phyloP scores from a whole-genome alignment of 2,329 filamentous ascomycete genomes.

The Claviceps digitariae region DNA sequence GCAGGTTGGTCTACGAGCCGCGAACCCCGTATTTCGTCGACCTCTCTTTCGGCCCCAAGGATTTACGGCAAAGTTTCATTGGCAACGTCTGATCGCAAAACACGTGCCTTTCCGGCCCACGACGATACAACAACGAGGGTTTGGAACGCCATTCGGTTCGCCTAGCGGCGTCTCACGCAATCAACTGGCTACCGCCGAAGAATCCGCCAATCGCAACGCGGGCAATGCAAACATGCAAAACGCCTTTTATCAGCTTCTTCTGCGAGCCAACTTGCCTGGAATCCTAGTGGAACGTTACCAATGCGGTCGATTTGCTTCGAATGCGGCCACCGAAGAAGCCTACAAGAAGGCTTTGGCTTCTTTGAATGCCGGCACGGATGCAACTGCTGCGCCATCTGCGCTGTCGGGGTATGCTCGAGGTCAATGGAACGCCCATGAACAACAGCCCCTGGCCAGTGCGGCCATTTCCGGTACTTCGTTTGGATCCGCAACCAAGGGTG shows the following conservation, averaged over 20 bases:
- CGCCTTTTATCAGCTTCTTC: constrained; percentile 81
- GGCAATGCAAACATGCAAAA: constrained; percentile 78
- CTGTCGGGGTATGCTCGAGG: constrained; percentile 12
- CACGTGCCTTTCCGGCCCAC: constrained; percentile 7
- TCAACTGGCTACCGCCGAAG: constrained; percentile 73
- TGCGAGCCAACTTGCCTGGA: constrained; percentile 85
- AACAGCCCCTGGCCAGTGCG: constrained; percentile 17
- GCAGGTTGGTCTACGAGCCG: constrained; percentile 17
- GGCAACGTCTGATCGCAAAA: constrained; percentile 9
- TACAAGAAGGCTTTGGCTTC: constrained; percentile 59
- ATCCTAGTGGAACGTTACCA: constrained; percentile 86
- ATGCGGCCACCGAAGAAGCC: constrained; percentile 59
- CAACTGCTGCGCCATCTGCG: constrained; percentile 11
- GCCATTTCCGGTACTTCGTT: constrained; percentile 10
- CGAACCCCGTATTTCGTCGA: constrained; percentile 15
- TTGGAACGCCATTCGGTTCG: constrained; percentile 23
- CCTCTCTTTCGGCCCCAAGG: constrained; percentile 11
- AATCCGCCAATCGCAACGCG: constrained; percentile 86
- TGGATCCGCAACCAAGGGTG: constrained; percentile 36
- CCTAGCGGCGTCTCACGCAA: constrained; percentile 41
- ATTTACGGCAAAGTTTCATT: constrained; percentile 6
- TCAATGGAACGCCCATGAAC: constrained; percentile 18
- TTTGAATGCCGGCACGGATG: constrained; percentile 18
- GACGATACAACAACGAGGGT: constrained; percentile 15
- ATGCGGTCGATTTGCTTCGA: constrained; percentile 72